Evolutionary conservation across 2,329 filamentous ascomycete species (phyloP).

Genomic region (Pestalotiopsis sp.): DNA sequence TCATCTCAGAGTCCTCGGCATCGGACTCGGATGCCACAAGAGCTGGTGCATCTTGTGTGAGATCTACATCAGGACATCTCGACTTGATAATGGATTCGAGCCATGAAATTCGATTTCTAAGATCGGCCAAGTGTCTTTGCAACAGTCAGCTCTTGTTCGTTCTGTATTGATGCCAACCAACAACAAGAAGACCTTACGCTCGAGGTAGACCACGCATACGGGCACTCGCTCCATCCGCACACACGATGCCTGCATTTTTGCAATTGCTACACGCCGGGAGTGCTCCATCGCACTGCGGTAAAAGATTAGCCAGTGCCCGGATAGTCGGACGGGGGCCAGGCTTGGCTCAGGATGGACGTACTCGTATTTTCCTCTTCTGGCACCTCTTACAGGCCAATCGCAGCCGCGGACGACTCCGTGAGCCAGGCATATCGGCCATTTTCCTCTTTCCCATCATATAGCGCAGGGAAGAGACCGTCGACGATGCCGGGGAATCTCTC

Average conservation of each 20-base stretch:
- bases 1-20: constrained; percentile 17
- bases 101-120: constrained; percentile 42
- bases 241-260: constrained; percentile 41
- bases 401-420: not conserved
- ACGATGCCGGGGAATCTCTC: not conserved
- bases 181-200: constrained; percentile 33
- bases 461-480: not conserved
- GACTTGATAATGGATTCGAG: constrained; percentile 46
- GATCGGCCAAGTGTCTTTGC: not conserved
- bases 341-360: constrained; percentile 25
- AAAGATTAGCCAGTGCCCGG: constrained; percentile 6
- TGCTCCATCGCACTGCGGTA: constrained; percentile 45
- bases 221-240: constrained; percentile 46
- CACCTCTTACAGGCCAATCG: constrained; percentile 29
- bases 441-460: not conserved
- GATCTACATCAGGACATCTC: constrained; percentile 45
- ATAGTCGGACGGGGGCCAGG: not conserved
- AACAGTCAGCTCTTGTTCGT: not conserved
- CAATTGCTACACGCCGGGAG: constrained; percentile 46
- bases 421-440: not conserved
- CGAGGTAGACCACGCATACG: constrained; percentile 42
- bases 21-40: constrained; percentile 21
- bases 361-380: constrained; percentile 53
- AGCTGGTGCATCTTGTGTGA: constrained; percentile 23
- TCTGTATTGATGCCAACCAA: not conserved